These are phyloP conservation scores for Tricholoma hemisulphureum DNA, from an alignment of 768 basidiomycete species.

Conservation along the genomic window DNA sequence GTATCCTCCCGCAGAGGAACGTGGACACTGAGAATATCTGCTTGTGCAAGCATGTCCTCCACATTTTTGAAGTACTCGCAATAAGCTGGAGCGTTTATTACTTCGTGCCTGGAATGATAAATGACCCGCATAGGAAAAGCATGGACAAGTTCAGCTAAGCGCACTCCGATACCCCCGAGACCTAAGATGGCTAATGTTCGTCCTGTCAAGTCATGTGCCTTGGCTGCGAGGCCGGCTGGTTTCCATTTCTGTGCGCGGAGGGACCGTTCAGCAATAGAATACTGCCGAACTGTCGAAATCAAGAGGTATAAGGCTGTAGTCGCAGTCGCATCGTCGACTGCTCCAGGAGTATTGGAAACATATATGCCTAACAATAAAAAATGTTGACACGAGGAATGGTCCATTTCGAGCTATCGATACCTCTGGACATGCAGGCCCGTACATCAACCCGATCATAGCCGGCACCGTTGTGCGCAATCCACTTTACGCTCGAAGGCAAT, in stretches of 20 bases:
- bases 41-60: constrained; percentile 62
- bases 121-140: constrained; percentile 89
- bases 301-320: constrained; percentile 84
- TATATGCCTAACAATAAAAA: constrained; percentile 51
- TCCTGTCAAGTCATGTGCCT: constrained; percentile 62
- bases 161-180: constrained; percentile 73
- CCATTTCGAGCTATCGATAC: constrained; percentile 33
- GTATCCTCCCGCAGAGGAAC: constrained; percentile 79
- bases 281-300: constrained; percentile 75
- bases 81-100: constrained; percentile 61
- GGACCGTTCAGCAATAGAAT: constrained; percentile 59
- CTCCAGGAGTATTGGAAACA: constrained; percentile 86
- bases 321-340: constrained; percentile 89
- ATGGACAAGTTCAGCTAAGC: constrained; percentile 66
- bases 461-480: constrained; percentile 92
- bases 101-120: constrained; percentile 69
- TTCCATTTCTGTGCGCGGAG: constrained; percentile 65
- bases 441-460: constrained; percentile 91
- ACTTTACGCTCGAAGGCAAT: constrained; percentile 67
- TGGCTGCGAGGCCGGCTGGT: constrained; percentile 41
- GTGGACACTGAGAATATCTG: constrained; percentile 86
- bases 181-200: constrained; percentile 74
- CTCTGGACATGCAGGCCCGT: constrained; percentile 64
- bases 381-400: neutral
- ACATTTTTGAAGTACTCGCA: constrained; percentile 69